Evolutionary conservation across 495 filamentous ascomycete species (phyloP).

Genomic region (Chaetomium tenue): DNA sequence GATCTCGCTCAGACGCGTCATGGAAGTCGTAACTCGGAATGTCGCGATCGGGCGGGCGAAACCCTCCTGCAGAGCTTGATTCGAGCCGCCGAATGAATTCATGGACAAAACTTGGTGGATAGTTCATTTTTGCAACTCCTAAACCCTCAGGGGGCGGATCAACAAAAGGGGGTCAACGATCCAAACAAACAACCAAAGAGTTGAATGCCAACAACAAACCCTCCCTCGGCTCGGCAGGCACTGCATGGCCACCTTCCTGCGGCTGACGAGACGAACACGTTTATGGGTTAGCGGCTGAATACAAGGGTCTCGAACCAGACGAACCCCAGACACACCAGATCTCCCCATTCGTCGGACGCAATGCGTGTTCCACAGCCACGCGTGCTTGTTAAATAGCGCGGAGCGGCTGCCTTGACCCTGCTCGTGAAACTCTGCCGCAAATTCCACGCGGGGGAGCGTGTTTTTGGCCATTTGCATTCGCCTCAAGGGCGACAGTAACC

Average conservation of each 20-base stretch:
- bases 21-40: conserved; percentile 24
- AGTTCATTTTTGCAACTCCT: conserved; percentile 5
- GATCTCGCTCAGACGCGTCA: conserved; percentile 34
- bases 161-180: background rate
- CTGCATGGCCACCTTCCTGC: background rate
- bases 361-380: conserved; percentile 2
- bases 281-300: conserved; percentile 1
- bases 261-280: background rate
- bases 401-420: conserved; percentile 1
- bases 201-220: too few species aligned
- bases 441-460: too few species aligned
- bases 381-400: conserved; percentile 7
- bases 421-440: background rate
- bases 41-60: conserved; percentile 14
- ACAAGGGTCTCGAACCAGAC: conserved; percentile 9
- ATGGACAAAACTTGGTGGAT: conserved; percentile 25
- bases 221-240: background rate
- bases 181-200: too few species aligned
- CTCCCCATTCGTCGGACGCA: conserved; percentile 6
- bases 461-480: background rate
- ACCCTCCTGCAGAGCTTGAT: background rate
- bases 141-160: background rate
- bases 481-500: background rate
- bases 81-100: conserved; percentile 30
- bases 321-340: background rate